Percentiles rank a stretch among this genome's conserved stretches.
Conservation (phyloP, 345 rosid species). For the Gossypium longicalyx region DNA sequence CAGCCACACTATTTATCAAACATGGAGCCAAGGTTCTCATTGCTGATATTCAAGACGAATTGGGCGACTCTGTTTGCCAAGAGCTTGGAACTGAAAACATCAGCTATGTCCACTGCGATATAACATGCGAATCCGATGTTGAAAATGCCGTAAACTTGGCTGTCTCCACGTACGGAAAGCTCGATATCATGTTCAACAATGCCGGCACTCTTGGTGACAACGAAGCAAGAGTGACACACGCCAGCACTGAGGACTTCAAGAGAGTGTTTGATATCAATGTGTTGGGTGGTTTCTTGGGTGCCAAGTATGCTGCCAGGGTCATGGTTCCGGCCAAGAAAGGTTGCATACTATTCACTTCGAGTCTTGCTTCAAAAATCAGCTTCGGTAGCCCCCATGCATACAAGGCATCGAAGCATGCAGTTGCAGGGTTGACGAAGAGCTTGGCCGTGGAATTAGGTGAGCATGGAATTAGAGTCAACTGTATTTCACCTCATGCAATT, state of each 20-base stretch:
- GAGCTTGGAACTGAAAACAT: slow-evolving; percentile 11
- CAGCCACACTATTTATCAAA: slow-evolving; percentile 14
- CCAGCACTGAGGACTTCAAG: slow-evolving; percentile 17
- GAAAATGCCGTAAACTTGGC: slow-evolving; percentile 19
- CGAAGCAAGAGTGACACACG: neutral
- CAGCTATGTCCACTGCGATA: slow-evolving; percentile 19
- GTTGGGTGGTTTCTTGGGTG: slow-evolving; percentile 25
- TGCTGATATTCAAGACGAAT: slow-evolving; percentile 28
- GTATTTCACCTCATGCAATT: neutral
- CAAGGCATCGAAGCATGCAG: slow-evolving; percentile 9
- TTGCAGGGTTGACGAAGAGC: neutral
- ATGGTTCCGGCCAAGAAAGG: slow-evolving; percentile 23
- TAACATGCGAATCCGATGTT: slow-evolving; percentile 19
- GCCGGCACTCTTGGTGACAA: neutral
- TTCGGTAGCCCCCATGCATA: slow-evolving; percentile 8
- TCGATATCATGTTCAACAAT: slow-evolving; percentile 35
- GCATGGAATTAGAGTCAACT: slow-evolving; percentile 7
- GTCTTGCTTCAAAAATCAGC: slow-evolving; percentile 10
- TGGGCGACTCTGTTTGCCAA: slow-evolving; percentile 8
- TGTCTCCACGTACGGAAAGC: slow-evolving; percentile 20
- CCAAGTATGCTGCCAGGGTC: slow-evolving; percentile 27
- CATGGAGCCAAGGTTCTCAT: slow-evolving; percentile 27
- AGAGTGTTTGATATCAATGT: slow-evolving; percentile 14
- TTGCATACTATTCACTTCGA: slow-evolving; percentile 21
- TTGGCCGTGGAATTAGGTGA: neutral